These are phyloP conservation scores for Heimioporus sp. DNA, from an alignment of 768 basidiomycete species.

Conservation along the genomic window DNA sequence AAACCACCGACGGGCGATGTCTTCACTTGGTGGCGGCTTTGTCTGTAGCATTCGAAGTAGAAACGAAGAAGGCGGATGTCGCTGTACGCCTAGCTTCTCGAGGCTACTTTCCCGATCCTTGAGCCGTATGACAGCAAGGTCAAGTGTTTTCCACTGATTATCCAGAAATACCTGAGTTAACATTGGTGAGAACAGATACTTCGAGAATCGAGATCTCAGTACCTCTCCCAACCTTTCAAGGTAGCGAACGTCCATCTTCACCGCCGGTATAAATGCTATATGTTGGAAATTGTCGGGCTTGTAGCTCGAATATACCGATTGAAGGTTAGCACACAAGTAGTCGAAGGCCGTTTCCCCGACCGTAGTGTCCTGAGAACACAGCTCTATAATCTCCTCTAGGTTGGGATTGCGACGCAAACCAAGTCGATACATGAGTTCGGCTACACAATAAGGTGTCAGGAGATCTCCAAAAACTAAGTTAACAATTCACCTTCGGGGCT, in stretches of 20 bases:
- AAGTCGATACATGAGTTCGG: constrained; percentile 70
- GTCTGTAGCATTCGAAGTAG: constrained; percentile 54
- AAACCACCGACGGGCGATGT: constrained; percentile 62
- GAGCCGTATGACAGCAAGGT: constrained; percentile 63
- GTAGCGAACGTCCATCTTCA: not conserved
- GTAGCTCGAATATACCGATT: constrained; percentile 30
- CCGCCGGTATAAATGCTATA: not conserved
- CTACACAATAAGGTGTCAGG: constrained; percentile 33
- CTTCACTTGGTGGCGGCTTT: constrained; percentile 49
- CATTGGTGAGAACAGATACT: constrained; percentile 48
- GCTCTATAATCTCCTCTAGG: constrained; percentile 55
- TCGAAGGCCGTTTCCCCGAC: constrained; percentile 58
- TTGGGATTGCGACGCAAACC: constrained; percentile 66
- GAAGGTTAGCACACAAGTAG: constrained; percentile 61
- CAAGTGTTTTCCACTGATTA: constrained; percentile 49
- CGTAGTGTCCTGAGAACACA: constrained; percentile 59
- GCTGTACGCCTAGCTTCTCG: constrained; percentile 59
- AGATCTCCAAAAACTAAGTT: not conserved
- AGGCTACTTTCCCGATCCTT: constrained; percentile 44
- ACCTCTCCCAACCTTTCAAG: constrained; percentile 1
- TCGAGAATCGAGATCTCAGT: constrained; percentile 27
- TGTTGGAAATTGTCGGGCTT: constrained; percentile 43
- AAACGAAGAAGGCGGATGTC: constrained; percentile 58
- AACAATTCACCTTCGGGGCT: constrained; percentile 72
- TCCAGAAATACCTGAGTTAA: constrained; percentile 33